Evolutionary conservation across 2,329 filamentous ascomycete species (phyloP).

Genomic region (Paracorniculantispora psalliotae): DNA sequence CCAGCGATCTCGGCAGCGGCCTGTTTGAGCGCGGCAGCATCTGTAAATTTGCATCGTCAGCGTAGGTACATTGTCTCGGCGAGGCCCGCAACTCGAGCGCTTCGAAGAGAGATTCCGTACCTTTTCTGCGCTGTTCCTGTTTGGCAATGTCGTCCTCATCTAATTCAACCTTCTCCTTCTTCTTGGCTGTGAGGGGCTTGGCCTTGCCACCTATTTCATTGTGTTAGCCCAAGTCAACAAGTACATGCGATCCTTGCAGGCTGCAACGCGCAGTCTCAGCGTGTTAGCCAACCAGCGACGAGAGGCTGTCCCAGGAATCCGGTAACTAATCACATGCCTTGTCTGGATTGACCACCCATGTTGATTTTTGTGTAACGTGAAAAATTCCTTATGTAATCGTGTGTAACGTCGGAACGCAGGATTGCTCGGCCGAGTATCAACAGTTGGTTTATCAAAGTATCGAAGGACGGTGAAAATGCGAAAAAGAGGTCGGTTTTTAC

Average conservation of each 20-base stretch:
- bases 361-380: conserved; percentile 23
- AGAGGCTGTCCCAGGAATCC: not conserved
- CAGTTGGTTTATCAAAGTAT: not conserved
- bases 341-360: conserved; percentile 63
- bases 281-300: not conserved
- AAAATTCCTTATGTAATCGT: not conserved
- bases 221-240: conserved; percentile 11
- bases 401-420: not conserved
- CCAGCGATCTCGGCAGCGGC: not conserved
- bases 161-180: conserved; percentile 77
- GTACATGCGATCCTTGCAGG: not conserved
- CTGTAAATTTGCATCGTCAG: no score
- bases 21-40: not conserved
- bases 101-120: conserved; percentile 45
- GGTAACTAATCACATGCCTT: conserved; percentile 43
- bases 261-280: no score
- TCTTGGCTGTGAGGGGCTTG: conserved; percentile 82
- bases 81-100: no score
- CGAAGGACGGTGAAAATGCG: not conserved
- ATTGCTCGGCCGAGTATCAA: no score
- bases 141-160: conserved; percentile 84
- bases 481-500: not conserved
- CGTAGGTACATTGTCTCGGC: no score
- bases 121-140: conserved; percentile 78
- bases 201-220: conserved; percentile 65